Evolutionary conservation across 23 red algal genomes (phyloP).

Genomic region (Rhodosorus marinus): DNA sequence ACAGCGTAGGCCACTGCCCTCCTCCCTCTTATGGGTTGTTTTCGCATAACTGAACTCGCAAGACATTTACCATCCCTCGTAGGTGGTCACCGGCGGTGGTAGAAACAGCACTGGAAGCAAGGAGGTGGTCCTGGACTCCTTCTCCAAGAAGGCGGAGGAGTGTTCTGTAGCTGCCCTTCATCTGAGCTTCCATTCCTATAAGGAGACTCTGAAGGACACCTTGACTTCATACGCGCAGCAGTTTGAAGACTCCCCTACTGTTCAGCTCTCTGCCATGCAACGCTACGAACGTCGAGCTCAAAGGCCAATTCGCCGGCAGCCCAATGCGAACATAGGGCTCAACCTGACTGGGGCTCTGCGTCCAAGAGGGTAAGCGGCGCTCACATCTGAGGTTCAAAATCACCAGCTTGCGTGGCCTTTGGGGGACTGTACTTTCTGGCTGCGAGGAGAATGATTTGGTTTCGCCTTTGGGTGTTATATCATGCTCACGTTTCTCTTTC

Average conservation of each 20-base stretch:
- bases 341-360: constrained; percentile 64
- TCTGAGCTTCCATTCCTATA: constrained; percentile 42
- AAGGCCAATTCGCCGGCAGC: constrained; percentile 36
- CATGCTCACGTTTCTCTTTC: too few species aligned
- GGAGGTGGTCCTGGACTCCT: constrained; percentile 51
- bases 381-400: too few species aligned
- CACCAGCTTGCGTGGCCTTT: too few species aligned
- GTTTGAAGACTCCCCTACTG: constrained; percentile 72
- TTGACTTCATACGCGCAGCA: constrained; percentile 37
- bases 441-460: too few species aligned
- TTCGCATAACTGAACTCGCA: too few species aligned
- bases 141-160: constrained; percentile 55
- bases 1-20: constrained; percentile 20
- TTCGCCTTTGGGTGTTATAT: too few species aligned
- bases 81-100: constrained; percentile 6
- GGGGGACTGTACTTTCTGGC: too few species aligned
- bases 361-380: constrained; percentile 69
- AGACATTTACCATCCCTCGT: not conserved
- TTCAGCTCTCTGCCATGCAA: constrained; percentile 88
- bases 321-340: constrained; percentile 53
- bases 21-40: too few species aligned
- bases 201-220: constrained; percentile 57
- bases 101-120: constrained; percentile 32
- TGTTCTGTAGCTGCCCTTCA: constrained; percentile 66
- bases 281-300: constrained; percentile 69